phyloP scores from a whole-genome alignment of 495 filamentous ascomycete genomes.

The Neurospora discreta region DNA sequence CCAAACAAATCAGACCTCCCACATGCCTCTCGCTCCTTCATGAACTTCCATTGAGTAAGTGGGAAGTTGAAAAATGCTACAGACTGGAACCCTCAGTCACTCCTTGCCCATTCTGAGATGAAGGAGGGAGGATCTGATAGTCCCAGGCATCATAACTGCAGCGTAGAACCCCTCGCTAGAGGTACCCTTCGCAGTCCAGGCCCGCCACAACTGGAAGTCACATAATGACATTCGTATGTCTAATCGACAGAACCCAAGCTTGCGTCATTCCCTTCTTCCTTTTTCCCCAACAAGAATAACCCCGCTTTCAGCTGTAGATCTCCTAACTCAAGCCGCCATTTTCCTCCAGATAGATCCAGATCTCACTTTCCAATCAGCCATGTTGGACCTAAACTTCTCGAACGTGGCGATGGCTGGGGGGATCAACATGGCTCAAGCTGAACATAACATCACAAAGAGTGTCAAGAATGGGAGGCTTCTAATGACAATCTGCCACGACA shows the following conservation, averaged over 20 bases:
- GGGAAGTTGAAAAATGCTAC: neutral
- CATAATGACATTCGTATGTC: neutral
- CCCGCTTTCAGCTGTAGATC: neutral
- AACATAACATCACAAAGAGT: neutral
- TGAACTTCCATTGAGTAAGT: neutral
- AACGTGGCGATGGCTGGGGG: neutral
- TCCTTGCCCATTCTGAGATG: neutral
- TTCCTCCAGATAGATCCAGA: neutral
- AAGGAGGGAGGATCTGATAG: neutral
- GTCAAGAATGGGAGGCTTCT: neutral
- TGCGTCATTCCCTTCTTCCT: neutral
- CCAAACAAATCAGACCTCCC: no score
- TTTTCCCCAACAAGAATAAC: rapidly evolving
- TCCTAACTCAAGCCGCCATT: neutral
- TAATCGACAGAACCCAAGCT: neutral
- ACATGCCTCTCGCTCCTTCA: no score
- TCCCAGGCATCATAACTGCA: neutral
- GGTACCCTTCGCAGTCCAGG: neutral
- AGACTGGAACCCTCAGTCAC: neutral
- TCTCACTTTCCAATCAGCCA: neutral
- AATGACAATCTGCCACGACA: neutral
- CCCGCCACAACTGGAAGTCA: neutral
- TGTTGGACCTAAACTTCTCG: neutral
- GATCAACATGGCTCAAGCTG: neutral
- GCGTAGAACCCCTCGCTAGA: neutral